Evolutionary conservation across 1,139 yeast species (phyloP).

Genomic region (Hyphopichia fennica): DNA sequence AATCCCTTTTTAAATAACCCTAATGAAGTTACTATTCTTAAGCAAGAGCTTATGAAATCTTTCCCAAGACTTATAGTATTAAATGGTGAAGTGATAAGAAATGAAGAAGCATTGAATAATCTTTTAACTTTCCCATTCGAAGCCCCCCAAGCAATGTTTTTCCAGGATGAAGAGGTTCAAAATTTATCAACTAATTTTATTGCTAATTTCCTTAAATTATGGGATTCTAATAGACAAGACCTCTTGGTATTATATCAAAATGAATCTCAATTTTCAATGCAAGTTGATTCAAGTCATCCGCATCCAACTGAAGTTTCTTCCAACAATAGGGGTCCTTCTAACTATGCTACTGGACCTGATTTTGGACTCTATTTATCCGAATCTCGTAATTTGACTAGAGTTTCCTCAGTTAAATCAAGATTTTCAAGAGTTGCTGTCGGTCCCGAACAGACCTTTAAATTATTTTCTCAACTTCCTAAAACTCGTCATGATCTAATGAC

Average conservation of each 20-base stretch:
- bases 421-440: slow-evolving; percentile 68
- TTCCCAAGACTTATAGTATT: slow-evolving; percentile 80
- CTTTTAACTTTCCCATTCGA: slow-evolving; percentile 61
- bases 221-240: slow-evolving; percentile 79
- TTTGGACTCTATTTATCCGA: slow-evolving; percentile 66
- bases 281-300: slow-evolving; percentile 54
- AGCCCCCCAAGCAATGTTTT: slow-evolving; percentile 53
- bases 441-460: slow-evolving; percentile 58
- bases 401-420: slow-evolving; percentile 60
- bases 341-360: slow-evolving; percentile 33
- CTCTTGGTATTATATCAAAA: slow-evolving; percentile 73
- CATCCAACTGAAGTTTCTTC: slow-evolving; percentile 40
- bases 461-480: slow-evolving; percentile 69
- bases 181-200: slow-evolving; percentile 72
- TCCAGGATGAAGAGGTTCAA: slow-evolving; percentile 76
- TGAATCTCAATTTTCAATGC: slow-evolving; percentile 81
- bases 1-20: slow-evolving; percentile 65
- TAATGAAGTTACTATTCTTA: slow-evolving; percentile 45
- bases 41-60: slow-evolving; percentile 61
- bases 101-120: slow-evolving; percentile 57
- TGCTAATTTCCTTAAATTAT: slow-evolving; percentile 68
- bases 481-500: slow-evolving; percentile 69
- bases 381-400: slow-evolving; percentile 75
- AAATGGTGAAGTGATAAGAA: slow-evolving; percentile 77
- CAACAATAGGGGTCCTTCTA: slow-evolving; percentile 17